A percentile compares a stretch with the other conserved stretches of the same genome.
Evolutionary conservation across 2,329 filamentous ascomycete species (phyloP).

Genomic region (Diaporthe longicolla): DNA sequence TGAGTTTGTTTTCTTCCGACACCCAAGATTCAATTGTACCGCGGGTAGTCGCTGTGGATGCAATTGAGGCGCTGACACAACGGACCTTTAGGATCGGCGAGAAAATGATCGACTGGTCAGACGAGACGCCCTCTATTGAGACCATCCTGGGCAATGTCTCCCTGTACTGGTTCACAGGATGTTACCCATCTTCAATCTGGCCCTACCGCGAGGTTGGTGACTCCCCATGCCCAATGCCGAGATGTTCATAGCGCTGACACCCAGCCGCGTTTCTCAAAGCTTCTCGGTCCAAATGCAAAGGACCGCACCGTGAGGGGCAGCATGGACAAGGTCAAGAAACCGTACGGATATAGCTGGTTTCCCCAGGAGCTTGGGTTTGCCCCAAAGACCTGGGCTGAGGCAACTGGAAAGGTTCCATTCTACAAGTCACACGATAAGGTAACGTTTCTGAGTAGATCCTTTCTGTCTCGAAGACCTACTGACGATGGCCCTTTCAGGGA

Average conservation of each 20-base stretch:
- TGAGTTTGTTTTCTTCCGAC: slow-evolving; percentile 18
- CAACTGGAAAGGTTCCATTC: slow-evolving; percentile 42
- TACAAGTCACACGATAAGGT: slow-evolving; percentile 41
- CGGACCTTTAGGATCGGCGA: slow-evolving; percentile 61
- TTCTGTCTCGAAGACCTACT: neutral
- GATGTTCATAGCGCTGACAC: neutral
- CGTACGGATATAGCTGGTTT: slow-evolving; percentile 62
- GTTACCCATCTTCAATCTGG: slow-evolving; percentile 63
- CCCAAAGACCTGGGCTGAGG: slow-evolving; percentile 54
- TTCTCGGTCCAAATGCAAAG: neutral
- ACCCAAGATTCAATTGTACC: neutral
- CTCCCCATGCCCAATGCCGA: neutral
- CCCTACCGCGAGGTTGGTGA: slow-evolving; percentile 58
- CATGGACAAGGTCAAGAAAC: slow-evolving; percentile 52
- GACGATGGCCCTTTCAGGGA: slow-evolving; percentile 50
- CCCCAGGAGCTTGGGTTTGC: slow-evolving; percentile 55
- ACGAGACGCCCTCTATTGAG: slow-evolving; percentile 54
- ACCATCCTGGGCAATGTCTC: slow-evolving; percentile 64
- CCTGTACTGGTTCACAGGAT: slow-evolving; percentile 70
- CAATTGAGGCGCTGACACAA: neutral
- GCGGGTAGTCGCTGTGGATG: too few relatives aligned
- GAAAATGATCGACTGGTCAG: slow-evolving; percentile 69
- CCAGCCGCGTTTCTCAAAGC: neutral
- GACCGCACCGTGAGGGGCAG: neutral
- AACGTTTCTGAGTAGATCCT: neutral